Evolutionary conservation across 352 stramenopile species (phyloP).

Genomic region (Bremia lactucae): DNA sequence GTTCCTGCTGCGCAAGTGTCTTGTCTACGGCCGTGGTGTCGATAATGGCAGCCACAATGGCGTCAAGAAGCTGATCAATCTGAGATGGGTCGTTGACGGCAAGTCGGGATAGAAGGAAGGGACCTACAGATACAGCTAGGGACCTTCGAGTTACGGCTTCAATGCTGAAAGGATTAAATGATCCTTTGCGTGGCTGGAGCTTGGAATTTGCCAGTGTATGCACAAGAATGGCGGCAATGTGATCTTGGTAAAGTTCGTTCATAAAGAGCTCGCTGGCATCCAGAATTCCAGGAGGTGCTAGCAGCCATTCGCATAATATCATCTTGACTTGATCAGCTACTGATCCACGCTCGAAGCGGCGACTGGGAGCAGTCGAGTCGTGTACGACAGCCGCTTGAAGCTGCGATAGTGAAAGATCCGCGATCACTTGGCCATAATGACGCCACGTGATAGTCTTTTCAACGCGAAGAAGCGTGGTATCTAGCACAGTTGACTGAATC

Average conservation of each 20-base stretch:
- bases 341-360: slow-evolving; percentile 38
- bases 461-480: slow-evolving; percentile 23
- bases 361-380: slow-evolving; percentile 20
- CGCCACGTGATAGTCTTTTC: slow-evolving; percentile 32
- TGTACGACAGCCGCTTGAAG: slow-evolving; percentile 12
- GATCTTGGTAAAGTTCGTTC: slow-evolving; percentile 44
- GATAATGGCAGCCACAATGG: slow-evolving; percentile 23
- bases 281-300: slow-evolving; percentile 6
- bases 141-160: slow-evolving; percentile 6
- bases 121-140: slow-evolving; percentile 29
- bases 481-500: slow-evolving; percentile 4
- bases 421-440: slow-evolving; percentile 30
- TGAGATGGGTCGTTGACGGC: slow-evolving; percentile 40
- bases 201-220: slow-evolving; percentile 24
- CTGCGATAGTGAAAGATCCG: slow-evolving; percentile 14
- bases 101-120: slow-evolving; percentile 29
- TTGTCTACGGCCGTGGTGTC: slow-evolving; percentile 8
- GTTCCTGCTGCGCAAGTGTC: slow-evolving; percentile 23
- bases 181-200: slow-evolving; percentile 16
- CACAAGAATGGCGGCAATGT: slow-evolving; percentile 42
- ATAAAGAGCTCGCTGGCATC: slow-evolving; percentile 37
- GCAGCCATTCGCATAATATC: slow-evolving; percentile 27
- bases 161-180: slow-evolving; percentile 6
- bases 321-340: slow-evolving; percentile 22
- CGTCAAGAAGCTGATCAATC: slow-evolving; percentile 27